These are phyloP conservation scores for Penicillium sp. DNA, from an alignment of 2,329 filamentous ascomycete genomes.

Conservation along the genomic window DNA sequence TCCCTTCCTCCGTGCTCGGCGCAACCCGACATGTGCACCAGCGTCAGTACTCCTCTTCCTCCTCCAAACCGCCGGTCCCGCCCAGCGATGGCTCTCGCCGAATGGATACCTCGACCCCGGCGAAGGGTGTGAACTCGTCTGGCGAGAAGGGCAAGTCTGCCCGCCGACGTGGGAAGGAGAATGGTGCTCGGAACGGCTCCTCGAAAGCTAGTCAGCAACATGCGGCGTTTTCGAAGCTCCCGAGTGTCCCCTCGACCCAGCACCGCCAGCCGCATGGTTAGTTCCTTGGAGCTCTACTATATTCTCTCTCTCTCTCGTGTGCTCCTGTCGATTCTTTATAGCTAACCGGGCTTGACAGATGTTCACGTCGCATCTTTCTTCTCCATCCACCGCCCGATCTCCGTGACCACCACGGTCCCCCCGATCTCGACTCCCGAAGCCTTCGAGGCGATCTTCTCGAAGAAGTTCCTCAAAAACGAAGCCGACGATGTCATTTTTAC, in stretches of 20 bases:
- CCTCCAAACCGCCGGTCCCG: slow-evolving; percentile 50
- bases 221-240: slow-evolving; percentile 45
- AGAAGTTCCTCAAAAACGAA: slow-evolving; percentile 48
- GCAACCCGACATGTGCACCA: slow-evolving; percentile 43
- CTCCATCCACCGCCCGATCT: slow-evolving; percentile 92
- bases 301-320: background rate
- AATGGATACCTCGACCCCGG: slow-evolving; percentile 42
- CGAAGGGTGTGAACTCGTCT: slow-evolving; percentile 41
- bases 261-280: slow-evolving; percentile 52
- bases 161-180: slow-evolving; percentile 40
- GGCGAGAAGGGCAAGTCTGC: slow-evolving; percentile 39
- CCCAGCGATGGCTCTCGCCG: slow-evolving; percentile 49
- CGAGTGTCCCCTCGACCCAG: slow-evolving; percentile 52
- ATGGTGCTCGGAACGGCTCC: slow-evolving; percentile 32
- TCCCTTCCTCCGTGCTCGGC: slow-evolving; percentile 34
- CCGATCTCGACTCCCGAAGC: slow-evolving; percentile 69
- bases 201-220: slow-evolving; percentile 40
- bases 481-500: slow-evolving; percentile 66
- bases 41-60: slow-evolving; percentile 50
- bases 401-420: slow-evolving; percentile 79
- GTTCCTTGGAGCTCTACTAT: slow-evolving; percentile 9
- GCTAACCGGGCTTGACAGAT: slow-evolving; percentile 56
- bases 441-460: slow-evolving; percentile 82
- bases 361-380: slow-evolving; percentile 91
- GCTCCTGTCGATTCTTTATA: background rate